A percentile compares a stretch with the other conserved stretches of the same genome.
These are phyloP conservation scores for Trichoderma pleuroti DNA, from an alignment of 2,329 filamentous ascomycete species.

Conservation along the genomic window DNA sequence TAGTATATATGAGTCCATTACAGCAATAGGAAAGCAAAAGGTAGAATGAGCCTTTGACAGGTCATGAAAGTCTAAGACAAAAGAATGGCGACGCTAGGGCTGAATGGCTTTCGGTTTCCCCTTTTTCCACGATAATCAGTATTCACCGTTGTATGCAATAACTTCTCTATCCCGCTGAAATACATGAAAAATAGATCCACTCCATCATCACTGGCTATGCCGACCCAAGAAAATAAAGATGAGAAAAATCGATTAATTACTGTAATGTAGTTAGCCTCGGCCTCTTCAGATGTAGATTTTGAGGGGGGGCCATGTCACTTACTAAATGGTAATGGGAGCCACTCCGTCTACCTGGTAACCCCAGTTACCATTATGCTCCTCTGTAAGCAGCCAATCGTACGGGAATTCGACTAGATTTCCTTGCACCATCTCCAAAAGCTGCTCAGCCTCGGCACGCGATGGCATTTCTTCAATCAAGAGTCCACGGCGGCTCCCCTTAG, in stretches of 20 bases:
- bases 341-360: constrained; percentile 94
- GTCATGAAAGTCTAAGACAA: background rate
- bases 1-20: background rate
- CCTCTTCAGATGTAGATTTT: background rate
- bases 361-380: constrained; percentile 94
- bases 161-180: constrained; percentile 10
- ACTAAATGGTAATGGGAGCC: constrained; percentile 96
- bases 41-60: background rate
- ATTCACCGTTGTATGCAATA: background rate
- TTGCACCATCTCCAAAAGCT: constrained; percentile 75
- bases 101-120: background rate
- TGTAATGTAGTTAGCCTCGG: constrained; percentile 30
- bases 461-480: constrained; percentile 73
- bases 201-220: background rate
- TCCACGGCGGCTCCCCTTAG: constrained; percentile 63
- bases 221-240: background rate
- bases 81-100: background rate
- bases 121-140: background rate
- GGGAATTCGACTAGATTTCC: constrained; percentile 89
- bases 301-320: constrained; percentile 44
- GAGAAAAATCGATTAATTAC: constrained; percentile 30
- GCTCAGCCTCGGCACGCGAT: constrained; percentile 71
- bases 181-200: background rate
- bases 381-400: constrained; percentile 89
- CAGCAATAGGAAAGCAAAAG: background rate